phyloP scores from a whole-genome alignment of 192 early-diverging fungal species.

The Gigaspora rosea region DNA sequence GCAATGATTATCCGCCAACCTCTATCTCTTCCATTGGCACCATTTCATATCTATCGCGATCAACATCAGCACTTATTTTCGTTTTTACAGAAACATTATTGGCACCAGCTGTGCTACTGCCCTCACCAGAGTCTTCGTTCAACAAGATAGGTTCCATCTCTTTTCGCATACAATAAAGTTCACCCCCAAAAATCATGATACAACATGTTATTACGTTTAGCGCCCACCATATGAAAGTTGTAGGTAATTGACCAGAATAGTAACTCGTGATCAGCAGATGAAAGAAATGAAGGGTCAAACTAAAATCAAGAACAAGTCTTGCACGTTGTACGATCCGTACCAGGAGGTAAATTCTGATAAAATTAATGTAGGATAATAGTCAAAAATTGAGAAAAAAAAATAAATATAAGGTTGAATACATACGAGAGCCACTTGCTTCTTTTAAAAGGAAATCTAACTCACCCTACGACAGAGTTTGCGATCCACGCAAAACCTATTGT shows the following conservation, averaged over 20 bases:
- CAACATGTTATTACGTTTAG: constrained; percentile 50
- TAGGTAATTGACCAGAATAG: constrained; percentile 64
- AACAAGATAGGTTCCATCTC: constrained; percentile 71
- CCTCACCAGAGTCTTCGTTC: constrained; percentile 31
- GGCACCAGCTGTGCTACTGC: constrained; percentile 7
- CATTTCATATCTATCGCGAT: constrained; percentile 42
- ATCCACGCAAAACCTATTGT: constrained; percentile 64
- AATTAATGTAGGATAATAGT: constrained; percentile 28
- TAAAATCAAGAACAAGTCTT: constrained; percentile 75
- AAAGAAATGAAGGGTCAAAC: constrained; percentile 68
- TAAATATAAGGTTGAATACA: neutral
- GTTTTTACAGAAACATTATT: neutral
- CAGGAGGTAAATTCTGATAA: constrained; percentile 45
- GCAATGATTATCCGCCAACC: constrained; percentile 8
- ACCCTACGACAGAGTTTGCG: constrained; percentile 64
- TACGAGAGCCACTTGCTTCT: neutral
- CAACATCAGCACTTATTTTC: neutral
- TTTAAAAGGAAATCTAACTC: constrained; percentile 19
- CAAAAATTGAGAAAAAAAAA: neutral
- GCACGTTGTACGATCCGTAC: constrained; percentile 74
- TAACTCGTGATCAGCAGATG: constrained; percentile 62
- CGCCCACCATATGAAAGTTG: constrained; percentile 69
- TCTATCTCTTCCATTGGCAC: constrained; percentile 39
- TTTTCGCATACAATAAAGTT: constrained; percentile 77
- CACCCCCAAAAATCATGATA: constrained; percentile 73